Base-by-base conservation (phyloP, 1,284 basidiomycete genomes). In the Sphagnurus paluster region DNA sequence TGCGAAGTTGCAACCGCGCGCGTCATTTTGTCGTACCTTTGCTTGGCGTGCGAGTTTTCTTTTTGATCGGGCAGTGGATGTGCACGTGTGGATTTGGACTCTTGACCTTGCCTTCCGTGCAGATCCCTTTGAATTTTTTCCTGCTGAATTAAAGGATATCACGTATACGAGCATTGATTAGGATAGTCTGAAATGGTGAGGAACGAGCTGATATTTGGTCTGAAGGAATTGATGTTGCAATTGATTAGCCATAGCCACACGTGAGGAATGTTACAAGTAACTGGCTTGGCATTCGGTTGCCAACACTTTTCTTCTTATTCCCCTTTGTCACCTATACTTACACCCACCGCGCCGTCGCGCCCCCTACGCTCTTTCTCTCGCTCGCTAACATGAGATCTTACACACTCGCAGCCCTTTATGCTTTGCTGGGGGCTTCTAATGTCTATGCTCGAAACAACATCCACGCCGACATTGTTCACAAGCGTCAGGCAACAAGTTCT, bases 381-480 rank as follows among this genome's bases (percentile, higher is more conserved):
- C 35, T 50, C 45, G 19, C 46, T 50, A 49, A 25, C 52, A 80
- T 80, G 75, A 74, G 68, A 60, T 54, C 69, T 48, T 59, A 65
- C 56, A 58, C 66, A 55, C 50, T 77, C 42, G 59, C 71, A 61
- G 59, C 68, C 68, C 65, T 79, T 63, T 68, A 76, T 28, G 55
- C 70, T 47, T 49, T 75, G 51, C 49, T 72, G 52, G 63, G 58
- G 45, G 56, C 55, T 28, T 62, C 61, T 46, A 60, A 66, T 53
- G 75, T 72, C 20, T 56, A 66, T 53, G 61, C 61, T 41, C 36
- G 53, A 32, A 57, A 58, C 49, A 60, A 61, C 30, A 49, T 55
- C 46, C 61, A 64, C 56, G 45, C 46, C 39, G 40, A 56, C 35
- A 43, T 64, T 6, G 54, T 52, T 8, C 56, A 63, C 47, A 67